Evolutionary conservation across 352 stramenopile species (phyloP).

Genomic region (Pythium coloratum): DNA sequence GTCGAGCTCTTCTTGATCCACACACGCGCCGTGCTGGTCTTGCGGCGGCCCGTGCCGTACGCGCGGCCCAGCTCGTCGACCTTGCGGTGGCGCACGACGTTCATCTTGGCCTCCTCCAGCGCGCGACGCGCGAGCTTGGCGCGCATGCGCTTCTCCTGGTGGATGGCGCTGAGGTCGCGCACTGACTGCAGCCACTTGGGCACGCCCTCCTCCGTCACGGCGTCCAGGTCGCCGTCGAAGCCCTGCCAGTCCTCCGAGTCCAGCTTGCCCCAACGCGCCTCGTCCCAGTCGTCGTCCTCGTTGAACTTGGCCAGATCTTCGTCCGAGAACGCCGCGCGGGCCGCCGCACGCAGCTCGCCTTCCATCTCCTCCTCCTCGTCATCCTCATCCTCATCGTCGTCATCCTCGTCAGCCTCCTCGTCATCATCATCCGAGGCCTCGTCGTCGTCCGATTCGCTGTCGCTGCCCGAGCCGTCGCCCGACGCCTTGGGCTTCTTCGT

Average conservation of each 20-base stretch:
- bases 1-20: constrained; percentile 87
- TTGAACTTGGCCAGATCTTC: constrained; percentile 38
- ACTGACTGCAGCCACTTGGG: constrained; percentile 83
- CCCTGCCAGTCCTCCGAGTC: constrained; percentile 79
- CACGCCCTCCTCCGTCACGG: constrained; percentile 71
- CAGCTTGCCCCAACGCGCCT: constrained; percentile 60
- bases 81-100: constrained; percentile 65
- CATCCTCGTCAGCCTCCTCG: constrained; percentile 30
- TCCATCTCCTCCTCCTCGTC: constrained; percentile 26
- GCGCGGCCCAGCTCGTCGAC: constrained; percentile 77
- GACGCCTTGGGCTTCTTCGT: constrained; percentile 23
- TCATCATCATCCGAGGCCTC: constrained; percentile 26
- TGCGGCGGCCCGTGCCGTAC: constrained; percentile 92
- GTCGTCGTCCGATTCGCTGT: constrained; percentile 34
- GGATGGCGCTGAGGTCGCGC: constrained; percentile 63
- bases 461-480: constrained; percentile 21
- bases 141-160: constrained; percentile 64
- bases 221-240: constrained; percentile 79
- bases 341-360: constrained; percentile 21
- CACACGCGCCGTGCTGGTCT: constrained; percentile 93
- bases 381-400: constrained; percentile 32
- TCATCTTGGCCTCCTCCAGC: constrained; percentile 74
- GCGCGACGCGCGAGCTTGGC: constrained; percentile 64
- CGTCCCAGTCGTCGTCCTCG: constrained; percentile 54
- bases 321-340: constrained; percentile 30